Evolutionary conservation across 2,329 filamentous ascomycete species (phyloP).

Genomic region (Fusarium decemcellulare): DNA sequence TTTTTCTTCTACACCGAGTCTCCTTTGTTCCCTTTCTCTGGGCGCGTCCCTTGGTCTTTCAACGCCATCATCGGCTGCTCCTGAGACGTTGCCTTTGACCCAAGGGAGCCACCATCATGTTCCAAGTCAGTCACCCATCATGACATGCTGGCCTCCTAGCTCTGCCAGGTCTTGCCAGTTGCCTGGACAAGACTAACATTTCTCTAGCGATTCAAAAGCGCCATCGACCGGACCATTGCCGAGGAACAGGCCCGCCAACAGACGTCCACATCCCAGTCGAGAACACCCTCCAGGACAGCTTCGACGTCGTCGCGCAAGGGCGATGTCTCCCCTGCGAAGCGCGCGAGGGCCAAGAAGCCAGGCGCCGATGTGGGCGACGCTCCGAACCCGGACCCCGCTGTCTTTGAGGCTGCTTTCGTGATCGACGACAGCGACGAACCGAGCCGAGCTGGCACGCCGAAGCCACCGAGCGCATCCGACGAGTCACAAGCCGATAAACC

Average conservation of each 20-base stretch:
- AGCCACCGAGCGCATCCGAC: constrained; percentile 54
- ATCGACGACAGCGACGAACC: constrained; percentile 85
- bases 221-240: constrained; percentile 88
- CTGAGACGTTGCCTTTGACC: constrained; percentile 33
- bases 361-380: constrained; percentile 55
- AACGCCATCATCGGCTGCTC: constrained; percentile 7
- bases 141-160: not conserved
- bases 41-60: constrained; percentile 35
- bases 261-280: constrained; percentile 60
- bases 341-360: constrained; percentile 58
- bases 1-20: not conserved
- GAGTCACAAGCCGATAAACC: constrained; percentile 49
- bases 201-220: constrained; percentile 81
- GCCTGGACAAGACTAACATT: constrained; percentile 6
- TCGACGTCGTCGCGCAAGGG: constrained; percentile 57
- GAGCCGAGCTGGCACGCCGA: constrained; percentile 73
- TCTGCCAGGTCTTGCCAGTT: not conserved
- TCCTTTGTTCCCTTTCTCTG: constrained; percentile 3
- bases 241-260: constrained; percentile 90
- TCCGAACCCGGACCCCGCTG: constrained; percentile 82
- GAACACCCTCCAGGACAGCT: constrained; percentile 56
- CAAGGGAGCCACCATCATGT: constrained; percentile 47
- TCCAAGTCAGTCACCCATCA: constrained; percentile 46
- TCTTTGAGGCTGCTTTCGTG: constrained; percentile 89
- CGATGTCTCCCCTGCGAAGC: constrained; percentile 52